These are phyloP conservation scores for Closterium sp. DNA, from an alignment of 139 green algal species.

Conservation along the genomic window DNA sequence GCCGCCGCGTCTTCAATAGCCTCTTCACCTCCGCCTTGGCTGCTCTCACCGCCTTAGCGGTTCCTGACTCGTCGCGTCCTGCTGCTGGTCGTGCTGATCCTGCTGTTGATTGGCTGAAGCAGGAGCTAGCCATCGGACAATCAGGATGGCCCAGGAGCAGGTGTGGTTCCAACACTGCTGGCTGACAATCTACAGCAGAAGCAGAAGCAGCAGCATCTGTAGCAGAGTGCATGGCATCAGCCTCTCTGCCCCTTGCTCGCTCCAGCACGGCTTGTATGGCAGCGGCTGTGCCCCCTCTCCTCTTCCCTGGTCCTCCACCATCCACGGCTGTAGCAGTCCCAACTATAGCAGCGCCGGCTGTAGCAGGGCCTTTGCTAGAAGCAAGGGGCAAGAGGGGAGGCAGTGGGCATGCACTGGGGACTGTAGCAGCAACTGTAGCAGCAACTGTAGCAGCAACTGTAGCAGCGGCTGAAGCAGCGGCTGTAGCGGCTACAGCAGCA, in stretches of 20 bases:
- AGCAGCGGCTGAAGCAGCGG: background rate
- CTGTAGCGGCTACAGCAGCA: background rate
- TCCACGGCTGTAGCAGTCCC: background rate
- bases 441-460: background rate
- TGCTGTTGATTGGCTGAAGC: too few relatives aligned
- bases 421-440: background rate
- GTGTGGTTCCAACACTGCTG: too few relatives aligned
- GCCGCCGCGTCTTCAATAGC: slow-evolving; percentile 20
- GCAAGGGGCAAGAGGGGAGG: background rate
- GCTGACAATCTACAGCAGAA: too few relatives aligned
- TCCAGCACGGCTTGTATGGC: background rate
- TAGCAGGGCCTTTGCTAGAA: background rate
- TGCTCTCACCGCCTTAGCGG: too few relatives aligned
- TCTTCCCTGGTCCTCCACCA: background rate
- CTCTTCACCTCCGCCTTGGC: slow-evolving; percentile 2
- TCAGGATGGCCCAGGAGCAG: too few relatives aligned
- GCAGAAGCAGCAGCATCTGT: too few relatives aligned
- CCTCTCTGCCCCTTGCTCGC: background rate
- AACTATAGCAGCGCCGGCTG: too few relatives aligned
- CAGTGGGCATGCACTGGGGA: background rate
- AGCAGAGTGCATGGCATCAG: background rate
- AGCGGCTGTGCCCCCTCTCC: background rate
- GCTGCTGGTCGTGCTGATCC: too few relatives aligned
- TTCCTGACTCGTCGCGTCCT: too few relatives aligned
- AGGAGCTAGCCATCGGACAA: too few relatives aligned